These are phyloP conservation scores for Protomyces gravidus DNA, from an alignment of 1,139 yeast genomes.

Conservation along the genomic window DNA sequence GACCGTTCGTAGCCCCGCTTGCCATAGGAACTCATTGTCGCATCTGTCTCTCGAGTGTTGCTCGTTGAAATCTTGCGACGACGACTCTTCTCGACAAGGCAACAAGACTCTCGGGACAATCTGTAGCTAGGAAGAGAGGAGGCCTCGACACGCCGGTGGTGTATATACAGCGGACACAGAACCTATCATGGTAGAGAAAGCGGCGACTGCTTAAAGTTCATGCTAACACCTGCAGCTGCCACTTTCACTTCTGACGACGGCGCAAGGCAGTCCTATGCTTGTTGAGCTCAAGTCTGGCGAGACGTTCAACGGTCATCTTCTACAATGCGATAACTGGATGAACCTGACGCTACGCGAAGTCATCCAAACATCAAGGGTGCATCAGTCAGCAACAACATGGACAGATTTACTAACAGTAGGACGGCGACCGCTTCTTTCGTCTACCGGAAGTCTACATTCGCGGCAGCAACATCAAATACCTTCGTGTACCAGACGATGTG, in stretches of 20 bases:
- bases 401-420: constrained; percentile 34
- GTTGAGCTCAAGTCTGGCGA: constrained; percentile 93
- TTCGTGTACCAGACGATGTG: constrained; percentile 58
- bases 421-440: constrained; percentile 63
- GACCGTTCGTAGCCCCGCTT: not conserved
- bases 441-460: constrained; percentile 76
- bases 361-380: constrained; percentile 58
- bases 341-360: constrained; percentile 79
- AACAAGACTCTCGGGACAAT: no score
- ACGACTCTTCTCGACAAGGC: no score
- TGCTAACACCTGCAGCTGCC: constrained; percentile 55
- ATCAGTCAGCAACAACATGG: constrained; percentile 21
- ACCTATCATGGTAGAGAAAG: no score
- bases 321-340: constrained; percentile 94
- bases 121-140: no score
- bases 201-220: not conserved
- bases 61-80: no score
- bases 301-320: constrained; percentile 75
- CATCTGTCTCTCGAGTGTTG: no score
- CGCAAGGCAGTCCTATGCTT: constrained; percentile 80
- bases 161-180: no score
- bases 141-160: no score
- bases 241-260: constrained; percentile 79
- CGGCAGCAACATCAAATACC: constrained; percentile 72
- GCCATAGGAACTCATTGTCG: not conserved